Base-by-base conservation (phyloP, 2,329 filamentous ascomycete genomes). In the Claviceps monticola region DNA sequence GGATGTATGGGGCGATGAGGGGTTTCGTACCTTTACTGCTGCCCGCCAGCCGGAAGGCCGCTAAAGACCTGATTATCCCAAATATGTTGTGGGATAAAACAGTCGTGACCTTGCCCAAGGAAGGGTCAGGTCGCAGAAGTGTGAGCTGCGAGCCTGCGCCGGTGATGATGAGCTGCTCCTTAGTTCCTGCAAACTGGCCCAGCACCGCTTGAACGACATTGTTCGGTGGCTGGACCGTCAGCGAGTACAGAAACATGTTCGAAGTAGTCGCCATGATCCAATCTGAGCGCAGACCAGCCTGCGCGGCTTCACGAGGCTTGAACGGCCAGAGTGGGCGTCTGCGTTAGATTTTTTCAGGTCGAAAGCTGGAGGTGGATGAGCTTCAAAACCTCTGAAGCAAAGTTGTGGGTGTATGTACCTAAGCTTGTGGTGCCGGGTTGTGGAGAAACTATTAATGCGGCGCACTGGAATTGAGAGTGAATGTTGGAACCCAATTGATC, bases 201-300 rank as follows among this genome's bases (percentile, higher is more conserved):
- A 95, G 78, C 58, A 96, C 85, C 57, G 93, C 90, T 71, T 95
- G 86, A 49, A 85, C 89, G 63, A 95, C 82, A 54, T 88, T 86
- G 59, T 89, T 90, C 37, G 93, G 88, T 60, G 88, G 85, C 71
- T 96, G 89, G 64, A 99, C 84, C 60, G 93, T 97, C 73, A 98
- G 78, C 63, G 88, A 93, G 74, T 98, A 98, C 73, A 98, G 83
- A 69, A 96, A 96, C 88, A 96, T 95, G 68, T 91, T 91, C 59
- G 90, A 96, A 56, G 91, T 96, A 67, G 90, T 95, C 74, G 93
- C 91, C 93, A 97, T 97, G 66, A 65, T 77, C 65, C 63, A 69
- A 64, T 64, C 63, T 68, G 63, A 64, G 69, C 71, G 71, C 72
- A 73, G 71, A 65, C 64, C 60, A 71, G 70, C 71, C 73, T 72